Base-by-base conservation (phyloP, 371 early-diverging fungal genomes). In the Syncephalastrum contaminatum region DNA sequence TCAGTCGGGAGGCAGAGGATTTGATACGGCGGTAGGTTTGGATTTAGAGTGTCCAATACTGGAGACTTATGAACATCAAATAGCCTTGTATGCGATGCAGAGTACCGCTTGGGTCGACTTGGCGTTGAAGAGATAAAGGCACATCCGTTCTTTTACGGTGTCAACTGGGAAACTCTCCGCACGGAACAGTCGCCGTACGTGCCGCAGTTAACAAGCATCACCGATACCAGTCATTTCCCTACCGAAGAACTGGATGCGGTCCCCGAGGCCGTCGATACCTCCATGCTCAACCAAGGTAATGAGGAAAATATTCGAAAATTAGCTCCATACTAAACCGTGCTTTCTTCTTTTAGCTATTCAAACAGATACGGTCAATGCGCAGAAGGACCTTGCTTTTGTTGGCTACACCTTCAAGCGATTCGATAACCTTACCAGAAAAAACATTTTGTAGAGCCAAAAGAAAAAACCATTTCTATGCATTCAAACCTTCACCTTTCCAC, bases 141-240 rank as follows among this genome's bases (percentile, higher is more conserved):
- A 52, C 99, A 99, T 69, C 92, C 93, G 8, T 99, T 95, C 82
- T 99, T 99, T 76, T 82, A 86, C 43, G 96, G 92, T 18, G 89
- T 99, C 22, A 91, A 96, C 67, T 99, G 98, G 98, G 85, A 84
- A 15, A 83, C 80, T 8, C 76, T 98, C 48, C 89, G 98, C 57
- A 62, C 79, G 8, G 86, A 84, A 56, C 88, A 88, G 18, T 86
- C 99, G 15, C 99, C 99, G 3, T 93, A 96, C 80, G 83, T 98
- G 39, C 99, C 99, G 14, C 88, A 90, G 52, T 80, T 98, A 36
- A 88, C 80, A 41, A 91, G 92, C 49, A 98, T 98, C 55, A 98
- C 99, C 12, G 99, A 98, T 69, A 97, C 98, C 8, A 89, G 91
- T 22, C 93, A 98, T 75, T 98, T 98, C 81, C 96, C 97, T 4